These are phyloP conservation scores for Capsicum chinense DNA, from an alignment of 257 asterid species.

Conservation along the genomic window DNA sequence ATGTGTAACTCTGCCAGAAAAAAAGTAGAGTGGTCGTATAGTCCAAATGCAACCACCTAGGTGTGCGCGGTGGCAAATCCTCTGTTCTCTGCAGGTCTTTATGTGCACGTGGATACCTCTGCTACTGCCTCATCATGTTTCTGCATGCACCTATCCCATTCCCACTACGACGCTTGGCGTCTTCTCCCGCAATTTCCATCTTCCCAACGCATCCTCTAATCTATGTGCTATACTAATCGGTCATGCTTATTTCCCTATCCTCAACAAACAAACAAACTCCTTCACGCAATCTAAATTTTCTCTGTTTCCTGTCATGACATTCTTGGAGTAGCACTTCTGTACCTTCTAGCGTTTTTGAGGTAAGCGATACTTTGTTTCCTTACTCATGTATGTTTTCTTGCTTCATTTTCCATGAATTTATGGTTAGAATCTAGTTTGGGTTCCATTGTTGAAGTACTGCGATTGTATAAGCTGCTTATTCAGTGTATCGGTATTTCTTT, in stretches of 20 bases:
- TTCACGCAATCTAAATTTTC: neutral
- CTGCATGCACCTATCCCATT: neutral
- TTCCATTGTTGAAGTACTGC: neutral
- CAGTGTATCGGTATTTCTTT: neutral
- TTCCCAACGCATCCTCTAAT: neutral
- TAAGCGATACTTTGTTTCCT: neutral
- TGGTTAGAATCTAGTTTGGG: neutral
- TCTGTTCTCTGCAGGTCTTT: too few species aligned
- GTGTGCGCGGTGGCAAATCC: too few species aligned
- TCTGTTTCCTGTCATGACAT: neutral
- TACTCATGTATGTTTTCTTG: neutral
- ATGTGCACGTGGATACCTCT: neutral
- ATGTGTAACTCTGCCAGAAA: too few species aligned
- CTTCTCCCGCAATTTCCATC: neutral
- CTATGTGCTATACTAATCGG: neutral
- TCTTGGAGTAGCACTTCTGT: neutral
- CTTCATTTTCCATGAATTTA: neutral
- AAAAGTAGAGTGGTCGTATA: too few species aligned
- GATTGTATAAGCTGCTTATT: neutral
- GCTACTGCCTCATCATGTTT: neutral
- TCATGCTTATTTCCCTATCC: neutral
- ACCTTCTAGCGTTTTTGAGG: neutral
- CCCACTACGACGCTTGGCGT: neutral
- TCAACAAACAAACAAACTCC: neutral
- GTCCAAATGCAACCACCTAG: too few species aligned